Evolutionary conservation across 2,329 filamentous ascomycete genomes (phyloP).

Genomic region (Aureobasidium uvarum): DNA sequence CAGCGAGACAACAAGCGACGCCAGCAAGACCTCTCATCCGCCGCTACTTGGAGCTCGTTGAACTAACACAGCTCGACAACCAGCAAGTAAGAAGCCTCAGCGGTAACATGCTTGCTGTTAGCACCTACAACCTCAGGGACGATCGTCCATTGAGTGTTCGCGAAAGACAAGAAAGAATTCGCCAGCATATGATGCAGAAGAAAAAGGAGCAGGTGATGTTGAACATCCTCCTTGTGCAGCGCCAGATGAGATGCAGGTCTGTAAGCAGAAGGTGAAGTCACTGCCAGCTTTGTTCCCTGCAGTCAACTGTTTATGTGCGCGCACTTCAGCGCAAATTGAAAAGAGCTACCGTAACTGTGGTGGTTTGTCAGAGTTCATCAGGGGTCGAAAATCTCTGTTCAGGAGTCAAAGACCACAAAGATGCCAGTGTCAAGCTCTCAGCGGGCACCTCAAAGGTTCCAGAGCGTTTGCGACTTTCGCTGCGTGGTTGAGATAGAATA

Average conservation of each 20-base stretch:
- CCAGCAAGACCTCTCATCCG: conserved; percentile 30
- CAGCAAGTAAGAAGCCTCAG: conserved; percentile 36
- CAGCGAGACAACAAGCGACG: too few relatives aligned
- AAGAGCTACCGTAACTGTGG: too few relatives aligned
- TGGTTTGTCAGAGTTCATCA: too few relatives aligned
- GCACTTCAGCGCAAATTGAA: too few relatives aligned
- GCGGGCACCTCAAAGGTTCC: not conserved
- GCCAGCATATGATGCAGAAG: conserved; percentile 5
- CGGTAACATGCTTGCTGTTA: conserved; percentile 35
- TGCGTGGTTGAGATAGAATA: not conserved
- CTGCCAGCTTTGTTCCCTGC: too few relatives aligned
- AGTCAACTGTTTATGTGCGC: too few relatives aligned
- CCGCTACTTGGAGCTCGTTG: conserved; percentile 35
- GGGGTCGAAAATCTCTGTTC: too few relatives aligned
- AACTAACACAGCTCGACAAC: conserved; percentile 33
- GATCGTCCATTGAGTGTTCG: conserved; percentile 39
- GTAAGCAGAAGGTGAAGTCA: too few relatives aligned
- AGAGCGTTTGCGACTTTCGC: not conserved
- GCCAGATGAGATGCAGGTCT: too few relatives aligned
- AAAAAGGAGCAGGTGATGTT: not conserved
- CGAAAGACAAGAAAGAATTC: conserved; percentile 41
- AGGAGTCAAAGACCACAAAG: too few relatives aligned
- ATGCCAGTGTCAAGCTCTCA: not conserved
- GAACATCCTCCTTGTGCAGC: too few relatives aligned
- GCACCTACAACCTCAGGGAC: conserved; percentile 32